phyloP scores from a whole-genome alignment of 2,329 filamentous ascomycete species.

The Aspergillaceae sp. region DNA sequence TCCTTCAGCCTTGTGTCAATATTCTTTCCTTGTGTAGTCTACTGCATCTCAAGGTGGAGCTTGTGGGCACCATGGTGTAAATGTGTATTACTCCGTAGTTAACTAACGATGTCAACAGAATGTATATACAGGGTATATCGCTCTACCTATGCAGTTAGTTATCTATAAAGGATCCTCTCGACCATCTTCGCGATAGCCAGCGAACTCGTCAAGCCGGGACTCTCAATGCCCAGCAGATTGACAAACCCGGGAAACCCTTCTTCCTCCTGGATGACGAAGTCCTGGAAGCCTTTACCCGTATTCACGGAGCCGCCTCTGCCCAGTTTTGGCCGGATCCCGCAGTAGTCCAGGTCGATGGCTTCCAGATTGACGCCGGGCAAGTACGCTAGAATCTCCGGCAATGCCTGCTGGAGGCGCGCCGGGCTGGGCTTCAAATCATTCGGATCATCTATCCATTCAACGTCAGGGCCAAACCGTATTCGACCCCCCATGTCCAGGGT shows the following conservation, averaged over 20 bases:
- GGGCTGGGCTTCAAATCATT: slow-evolving; percentile 60
- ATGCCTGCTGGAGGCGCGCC: slow-evolving; percentile 54
- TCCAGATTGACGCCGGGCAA: slow-evolving; percentile 62
- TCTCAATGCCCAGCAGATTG: slow-evolving; percentile 87
- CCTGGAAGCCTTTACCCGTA: slow-evolving; percentile 59
- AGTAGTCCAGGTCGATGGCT: slow-evolving; percentile 71
- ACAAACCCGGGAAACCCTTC: slow-evolving; percentile 74
- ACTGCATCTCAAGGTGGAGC: no score
- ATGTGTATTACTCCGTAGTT: no score
- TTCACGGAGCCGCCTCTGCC: slow-evolving; percentile 49
- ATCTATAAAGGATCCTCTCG: slow-evolving; percentile 43
- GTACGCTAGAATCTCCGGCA: slow-evolving; percentile 69
- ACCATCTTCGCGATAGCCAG: slow-evolving; percentile 81
- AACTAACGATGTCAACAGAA: no score
- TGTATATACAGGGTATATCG: not conserved
- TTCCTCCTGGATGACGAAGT: slow-evolving; percentile 74
- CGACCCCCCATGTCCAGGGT: slow-evolving; percentile 81
- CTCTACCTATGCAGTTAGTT: not conserved
- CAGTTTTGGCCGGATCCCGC: slow-evolving; percentile 84
- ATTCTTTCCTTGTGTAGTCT: no score
- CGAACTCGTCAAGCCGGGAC: slow-evolving; percentile 78
- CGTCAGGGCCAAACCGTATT: slow-evolving; percentile 86
- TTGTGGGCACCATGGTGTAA: no score
- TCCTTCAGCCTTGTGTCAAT: no score
- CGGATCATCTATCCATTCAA: slow-evolving; percentile 77